Evolutionary conservation across 2,329 filamentous ascomycete species (phyloP).

Genomic region (Aspergillus hortae): DNA sequence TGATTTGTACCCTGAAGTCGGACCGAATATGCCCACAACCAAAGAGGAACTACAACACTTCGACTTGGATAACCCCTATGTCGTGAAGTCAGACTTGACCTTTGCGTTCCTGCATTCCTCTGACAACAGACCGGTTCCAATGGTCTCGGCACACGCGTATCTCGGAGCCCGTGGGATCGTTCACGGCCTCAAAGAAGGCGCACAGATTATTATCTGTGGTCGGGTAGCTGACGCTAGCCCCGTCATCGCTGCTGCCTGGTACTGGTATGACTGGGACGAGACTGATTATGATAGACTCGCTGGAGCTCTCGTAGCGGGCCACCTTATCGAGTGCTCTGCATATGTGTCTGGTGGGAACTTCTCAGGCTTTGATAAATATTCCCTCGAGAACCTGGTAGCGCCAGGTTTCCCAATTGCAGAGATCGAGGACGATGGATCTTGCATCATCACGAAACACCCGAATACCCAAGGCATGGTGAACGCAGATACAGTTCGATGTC

Average conservation of each 20-base stretch:
- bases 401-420: slow-evolving; percentile 51
- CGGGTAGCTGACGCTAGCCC: slow-evolving; percentile 50
- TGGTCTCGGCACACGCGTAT: slow-evolving; percentile 47
- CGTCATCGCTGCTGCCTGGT: slow-evolving; percentile 55
- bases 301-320: slow-evolving; percentile 49
- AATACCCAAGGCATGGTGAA: slow-evolving; percentile 42
- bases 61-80: slow-evolving; percentile 37
- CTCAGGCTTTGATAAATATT: slow-evolving; percentile 43
- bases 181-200: slow-evolving; percentile 40
- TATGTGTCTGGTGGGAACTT: slow-evolving; percentile 57
- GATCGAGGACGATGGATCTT: slow-evolving; percentile 44
- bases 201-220: slow-evolving; percentile 50
- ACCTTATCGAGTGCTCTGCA: slow-evolving; percentile 53
- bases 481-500: slow-evolving; percentile 42
- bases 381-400: slow-evolving; percentile 41
- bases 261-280: slow-evolving; percentile 53
- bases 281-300: slow-evolving; percentile 50
- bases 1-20: slow-evolving; percentile 37
- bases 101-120: slow-evolving; percentile 37
- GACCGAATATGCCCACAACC: slow-evolving; percentile 29
- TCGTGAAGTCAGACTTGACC: slow-evolving; percentile 33
- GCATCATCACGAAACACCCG: slow-evolving; percentile 49
- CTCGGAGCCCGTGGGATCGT: slow-evolving; percentile 51
- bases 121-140: slow-evolving; percentile 40
- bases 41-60: slow-evolving; percentile 38